phyloP scores from a whole-genome alignment of 768 basidiomycete species.

The Pulveroboletus sp. region DNA sequence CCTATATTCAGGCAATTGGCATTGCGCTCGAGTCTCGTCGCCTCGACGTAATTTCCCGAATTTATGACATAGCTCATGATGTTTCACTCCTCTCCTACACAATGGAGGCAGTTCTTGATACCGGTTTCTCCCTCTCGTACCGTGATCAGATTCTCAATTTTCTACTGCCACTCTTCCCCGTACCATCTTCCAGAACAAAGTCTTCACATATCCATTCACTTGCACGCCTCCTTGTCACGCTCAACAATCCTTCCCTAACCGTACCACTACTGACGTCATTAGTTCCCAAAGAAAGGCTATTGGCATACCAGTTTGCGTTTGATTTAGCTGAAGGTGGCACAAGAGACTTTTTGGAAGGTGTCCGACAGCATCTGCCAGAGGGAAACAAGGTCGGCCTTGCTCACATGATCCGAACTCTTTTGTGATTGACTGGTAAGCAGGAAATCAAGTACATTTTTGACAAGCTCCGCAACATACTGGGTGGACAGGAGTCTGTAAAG shows the following conservation, averaged over 20 bases:
- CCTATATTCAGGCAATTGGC: constrained; percentile 69
- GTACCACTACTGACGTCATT: constrained; percentile 69
- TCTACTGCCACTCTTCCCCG: constrained; percentile 82
- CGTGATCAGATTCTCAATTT: constrained; percentile 77
- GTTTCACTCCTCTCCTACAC: constrained; percentile 81
- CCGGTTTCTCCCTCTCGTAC: constrained; percentile 81
- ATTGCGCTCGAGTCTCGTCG: constrained; percentile 91
- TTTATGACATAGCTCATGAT: constrained; percentile 73
- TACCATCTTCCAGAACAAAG: constrained; percentile 62
- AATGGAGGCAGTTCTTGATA: constrained; percentile 88
- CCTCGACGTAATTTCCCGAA: constrained; percentile 76
- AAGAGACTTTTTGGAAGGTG: constrained; percentile 83
- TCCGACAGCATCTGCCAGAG: constrained; percentile 64
- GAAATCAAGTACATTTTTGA: constrained; percentile 60
- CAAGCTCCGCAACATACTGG: constrained; percentile 76
- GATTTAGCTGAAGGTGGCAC: constrained; percentile 92
- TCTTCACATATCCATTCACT: constrained; percentile 76
- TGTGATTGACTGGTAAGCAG: constrained; percentile 32
- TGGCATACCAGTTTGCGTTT: constrained; percentile 94
- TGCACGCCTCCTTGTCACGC: constrained; percentile 84
- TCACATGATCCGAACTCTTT: not conserved
- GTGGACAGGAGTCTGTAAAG: constrained; percentile 88
- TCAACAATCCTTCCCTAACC: constrained; percentile 77
- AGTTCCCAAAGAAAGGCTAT: constrained; percentile 61
- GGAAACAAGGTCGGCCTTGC: constrained; percentile 51